Conservation (phyloP, 1,284 basidiomycete species). For the Rhodotorula sp. region DNA sequence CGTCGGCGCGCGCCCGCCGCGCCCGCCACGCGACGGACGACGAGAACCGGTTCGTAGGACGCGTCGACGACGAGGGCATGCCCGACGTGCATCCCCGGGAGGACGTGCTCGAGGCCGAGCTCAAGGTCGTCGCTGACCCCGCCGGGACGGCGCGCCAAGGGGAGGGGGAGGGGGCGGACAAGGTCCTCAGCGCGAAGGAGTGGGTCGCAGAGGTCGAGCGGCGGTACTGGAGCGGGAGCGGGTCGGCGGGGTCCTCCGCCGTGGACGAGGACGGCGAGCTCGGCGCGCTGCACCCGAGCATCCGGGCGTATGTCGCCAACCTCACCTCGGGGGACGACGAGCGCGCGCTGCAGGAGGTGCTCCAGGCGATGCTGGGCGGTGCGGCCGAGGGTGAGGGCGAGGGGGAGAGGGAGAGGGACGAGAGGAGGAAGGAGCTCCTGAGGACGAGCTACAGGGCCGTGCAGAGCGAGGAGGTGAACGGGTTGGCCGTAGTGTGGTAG, state of each 20-base stretch:
- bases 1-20: slow-evolving; percentile 16
- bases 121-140: slow-evolving; percentile 44
- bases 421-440: slow-evolving; percentile 59
- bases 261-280: neutral
- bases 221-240: slow-evolving; percentile 21
- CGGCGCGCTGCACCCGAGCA: slow-evolving; percentile 14
- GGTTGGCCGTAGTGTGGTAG: slow-evolving; percentile 79
- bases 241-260: neutral
- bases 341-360: slow-evolving; percentile 55
- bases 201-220: slow-evolving; percentile 43
- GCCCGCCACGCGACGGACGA: slow-evolving; percentile 54
- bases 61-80: slow-evolving; percentile 57
- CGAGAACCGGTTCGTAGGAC: slow-evolving; percentile 61
- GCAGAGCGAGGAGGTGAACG: slow-evolving; percentile 75
- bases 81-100: slow-evolving; percentile 46
- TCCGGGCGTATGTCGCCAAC: slow-evolving; percentile 30
- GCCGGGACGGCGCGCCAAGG: neutral
- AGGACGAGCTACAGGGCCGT: slow-evolving; percentile 83
- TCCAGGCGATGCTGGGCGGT: slow-evolving; percentile 55
- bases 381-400: slow-evolving; percentile 46
- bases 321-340: slow-evolving; percentile 48
- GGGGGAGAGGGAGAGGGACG: slow-evolving; percentile 48
- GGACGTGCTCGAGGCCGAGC: slow-evolving; percentile 29
- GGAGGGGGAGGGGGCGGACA: slow-evolving; percentile 13
- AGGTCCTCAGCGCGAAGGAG: slow-evolving; percentile 40